phyloP scores from a whole-genome alignment of 169 alveolate genomes.

The Eimeria maxima region DNA sequence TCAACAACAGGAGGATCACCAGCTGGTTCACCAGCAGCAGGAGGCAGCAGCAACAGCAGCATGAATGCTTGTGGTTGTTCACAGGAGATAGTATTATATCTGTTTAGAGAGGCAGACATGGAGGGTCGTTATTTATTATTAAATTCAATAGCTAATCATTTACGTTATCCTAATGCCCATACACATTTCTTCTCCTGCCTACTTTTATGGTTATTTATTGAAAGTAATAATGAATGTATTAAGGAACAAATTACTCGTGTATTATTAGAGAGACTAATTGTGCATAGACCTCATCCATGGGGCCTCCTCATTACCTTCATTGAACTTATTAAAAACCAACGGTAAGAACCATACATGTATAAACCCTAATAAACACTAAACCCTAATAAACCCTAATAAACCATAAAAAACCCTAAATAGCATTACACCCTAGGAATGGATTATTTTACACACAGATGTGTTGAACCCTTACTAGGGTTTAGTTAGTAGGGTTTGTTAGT shows the following conservation, averaged over 20 bases:
- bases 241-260: constrained; percentile 96
- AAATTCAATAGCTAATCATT: constrained; percentile 96
- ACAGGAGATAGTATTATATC: constrained; percentile 88
- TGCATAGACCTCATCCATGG: constrained; percentile 99
- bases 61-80: constrained; percentile 84
- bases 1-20: no score
- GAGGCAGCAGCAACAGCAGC: neutral
- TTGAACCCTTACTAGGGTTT: no score
- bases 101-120: constrained; percentile 89
- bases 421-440: no score
- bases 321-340: constrained; percentile 95
- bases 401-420: no score
- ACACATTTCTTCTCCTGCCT: constrained; percentile 95
- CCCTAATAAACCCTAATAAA: no score
- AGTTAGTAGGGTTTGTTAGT: no score
- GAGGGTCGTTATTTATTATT: constrained; percentile 94
- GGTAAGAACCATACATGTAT: neutral
- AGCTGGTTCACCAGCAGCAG: neutral
- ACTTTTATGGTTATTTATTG: constrained; percentile 92
- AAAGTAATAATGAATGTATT: constrained; percentile 91
- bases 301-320: constrained; percentile 97
- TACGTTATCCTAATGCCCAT: constrained; percentile 97
- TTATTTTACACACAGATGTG: no score
- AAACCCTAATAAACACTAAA: no score
- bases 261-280: constrained; percentile 95